These are phyloP conservation scores for Kwoniella europaea DNA, from an alignment of 768 basidiomycete species.

Conservation along the genomic window DNA sequence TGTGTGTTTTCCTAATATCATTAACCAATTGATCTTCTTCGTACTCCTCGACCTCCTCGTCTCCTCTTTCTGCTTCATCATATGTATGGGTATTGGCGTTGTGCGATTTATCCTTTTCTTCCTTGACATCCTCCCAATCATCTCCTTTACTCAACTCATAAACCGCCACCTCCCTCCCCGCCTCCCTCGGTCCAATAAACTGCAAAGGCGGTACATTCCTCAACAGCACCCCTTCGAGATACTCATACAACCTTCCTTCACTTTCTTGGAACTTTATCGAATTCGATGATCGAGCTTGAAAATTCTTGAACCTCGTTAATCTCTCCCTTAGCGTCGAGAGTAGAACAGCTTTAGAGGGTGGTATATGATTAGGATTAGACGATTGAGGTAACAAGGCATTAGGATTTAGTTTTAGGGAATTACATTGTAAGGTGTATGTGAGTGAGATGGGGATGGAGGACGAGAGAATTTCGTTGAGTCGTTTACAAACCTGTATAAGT, in stretches of 20 bases:
- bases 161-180: conserved; percentile 42
- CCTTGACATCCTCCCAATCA: conserved; percentile 49
- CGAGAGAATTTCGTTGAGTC: conserved; percentile 38
- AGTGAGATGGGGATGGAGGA: conserved; percentile 40
- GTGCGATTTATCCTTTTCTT: conserved; percentile 17
- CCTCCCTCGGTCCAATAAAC: conserved; percentile 3
- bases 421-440: conserved; percentile 34
- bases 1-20: conserved; percentile 30
- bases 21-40: conserved; percentile 31
- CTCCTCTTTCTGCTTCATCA: conserved; percentile 6
- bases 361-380: conserved; percentile 25
- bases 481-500: conserved; percentile 43
- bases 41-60: conserved; percentile 21
- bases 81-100: too few species aligned
- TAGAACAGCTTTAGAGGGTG: conserved; percentile 39
- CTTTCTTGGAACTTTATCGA: conserved; percentile 37
- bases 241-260: conserved; percentile 56
- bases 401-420: conserved; percentile 44
- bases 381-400: conserved; percentile 21
- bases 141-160: conserved; percentile 47
- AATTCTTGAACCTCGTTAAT: conserved; percentile 45
- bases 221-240: conserved; percentile 52
- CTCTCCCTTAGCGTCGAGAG: conserved; percentile 45
- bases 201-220: conserved; percentile 29
- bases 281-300: conserved; percentile 30